A percentile compares a stretch with the other conserved stretches of the same genome.
Conservation (phyloP, 2,329 filamentous ascomycete species). For the Trichophyton mentagrophytes region DNA sequence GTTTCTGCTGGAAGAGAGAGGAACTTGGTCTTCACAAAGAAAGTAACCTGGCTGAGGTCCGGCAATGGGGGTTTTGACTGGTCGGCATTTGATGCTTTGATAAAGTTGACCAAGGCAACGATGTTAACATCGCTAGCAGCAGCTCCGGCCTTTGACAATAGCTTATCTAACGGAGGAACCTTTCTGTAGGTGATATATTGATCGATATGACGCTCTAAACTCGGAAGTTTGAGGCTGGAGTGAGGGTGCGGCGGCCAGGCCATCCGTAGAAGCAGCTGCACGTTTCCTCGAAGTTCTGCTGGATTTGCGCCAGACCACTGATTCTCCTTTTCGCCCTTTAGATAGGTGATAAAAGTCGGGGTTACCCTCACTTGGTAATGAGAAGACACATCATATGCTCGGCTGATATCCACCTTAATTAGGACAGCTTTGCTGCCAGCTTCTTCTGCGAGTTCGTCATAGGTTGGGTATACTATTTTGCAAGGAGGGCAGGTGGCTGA, state of each 20-base stretch:
- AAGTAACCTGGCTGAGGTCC: slow-evolving; percentile 52
- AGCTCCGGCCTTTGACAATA: slow-evolving; percentile 63
- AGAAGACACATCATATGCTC: slow-evolving; percentile 50
- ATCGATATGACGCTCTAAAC: slow-evolving; percentile 49
- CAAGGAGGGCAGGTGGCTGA: slow-evolving; percentile 77
- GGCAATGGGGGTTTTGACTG: slow-evolving; percentile 58
- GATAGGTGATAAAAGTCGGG: slow-evolving; percentile 78
- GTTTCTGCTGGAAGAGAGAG: slow-evolving; percentile 47
- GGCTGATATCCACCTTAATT: slow-evolving; percentile 70
- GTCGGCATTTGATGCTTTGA: slow-evolving; percentile 49
- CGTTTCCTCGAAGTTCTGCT: slow-evolving; percentile 53
- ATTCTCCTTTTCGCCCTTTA: slow-evolving; percentile 61
- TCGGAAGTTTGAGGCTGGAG: slow-evolving; percentile 55
- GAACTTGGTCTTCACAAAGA: slow-evolving; percentile 46
- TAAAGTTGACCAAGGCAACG: slow-evolving; percentile 54
- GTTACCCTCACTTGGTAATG: slow-evolving; percentile 61
- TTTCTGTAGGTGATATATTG: slow-evolving; percentile 66
- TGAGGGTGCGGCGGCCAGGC: slow-evolving; percentile 67
- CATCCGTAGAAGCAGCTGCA: slow-evolving; percentile 62
- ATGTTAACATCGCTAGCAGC: slow-evolving; percentile 49
- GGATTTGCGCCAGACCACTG: slow-evolving; percentile 70
- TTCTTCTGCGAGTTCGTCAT: slow-evolving; percentile 66
- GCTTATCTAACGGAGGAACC: slow-evolving; percentile 67
- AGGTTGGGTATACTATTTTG: slow-evolving; percentile 68
- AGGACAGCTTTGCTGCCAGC: slow-evolving; percentile 54